Conservation (phyloP, 2,329 filamentous ascomycete genomes). For the Ceratocystis cacaofunesta region DNA sequence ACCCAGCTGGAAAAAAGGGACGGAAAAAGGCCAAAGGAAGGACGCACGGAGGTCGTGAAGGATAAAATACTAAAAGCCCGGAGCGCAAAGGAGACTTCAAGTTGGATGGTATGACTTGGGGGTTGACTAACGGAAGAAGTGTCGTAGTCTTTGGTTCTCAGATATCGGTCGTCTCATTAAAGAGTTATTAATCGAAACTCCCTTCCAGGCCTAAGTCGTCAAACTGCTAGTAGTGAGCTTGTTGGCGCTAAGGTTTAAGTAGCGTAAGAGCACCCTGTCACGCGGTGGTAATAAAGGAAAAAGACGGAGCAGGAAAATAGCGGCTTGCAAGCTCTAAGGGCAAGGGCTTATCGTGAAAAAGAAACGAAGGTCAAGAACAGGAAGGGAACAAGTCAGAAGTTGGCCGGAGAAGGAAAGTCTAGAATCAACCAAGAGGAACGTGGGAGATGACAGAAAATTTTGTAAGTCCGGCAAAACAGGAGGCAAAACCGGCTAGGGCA, state of each 20-base stretch:
- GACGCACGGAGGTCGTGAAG: conserved; percentile 1
- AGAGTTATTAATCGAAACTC: neutral
- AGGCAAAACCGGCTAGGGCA: neutral
- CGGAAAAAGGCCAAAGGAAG: neutral
- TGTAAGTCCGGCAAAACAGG: neutral
- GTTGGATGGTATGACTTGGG: neutral
- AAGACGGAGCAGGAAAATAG: neutral
- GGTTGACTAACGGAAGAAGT: too few species aligned
- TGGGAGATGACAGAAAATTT: conserved; percentile 1
- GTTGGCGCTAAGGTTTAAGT: neutral
- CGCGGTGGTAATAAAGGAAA: conserved; percentile 3
- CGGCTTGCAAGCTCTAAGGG: neutral
- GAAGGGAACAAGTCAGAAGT: neutral
- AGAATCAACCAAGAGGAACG: neutral
- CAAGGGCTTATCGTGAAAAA: neutral
- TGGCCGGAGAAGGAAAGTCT: neutral
- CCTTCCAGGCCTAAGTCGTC: neutral
- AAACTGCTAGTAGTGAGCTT: conserved; percentile 1
- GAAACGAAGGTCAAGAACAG: neutral
- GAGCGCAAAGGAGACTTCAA: neutral
- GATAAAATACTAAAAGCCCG: neutral
- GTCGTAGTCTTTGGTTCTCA: neutral
- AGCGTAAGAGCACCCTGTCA: neutral
- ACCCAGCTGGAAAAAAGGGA: neutral
- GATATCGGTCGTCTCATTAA: neutral